Base-by-base conservation (phyloP, 202 grass and related monocot species). In the Zizania palustris region DNA sequence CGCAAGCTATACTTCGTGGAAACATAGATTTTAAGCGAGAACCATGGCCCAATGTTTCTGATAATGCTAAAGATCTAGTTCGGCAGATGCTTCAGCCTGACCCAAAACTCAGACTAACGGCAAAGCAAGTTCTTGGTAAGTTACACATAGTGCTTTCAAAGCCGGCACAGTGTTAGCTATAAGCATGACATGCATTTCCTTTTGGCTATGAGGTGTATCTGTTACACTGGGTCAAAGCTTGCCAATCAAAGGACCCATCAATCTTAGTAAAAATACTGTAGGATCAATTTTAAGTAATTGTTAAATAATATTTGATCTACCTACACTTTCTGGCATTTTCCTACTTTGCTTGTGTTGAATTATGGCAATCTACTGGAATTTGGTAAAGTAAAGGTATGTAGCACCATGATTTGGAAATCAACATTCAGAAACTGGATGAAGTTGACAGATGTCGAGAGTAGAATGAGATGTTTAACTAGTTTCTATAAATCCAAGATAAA, bases 1-100 rank as follows among this genome's bases (percentile, higher is more conserved):
- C 96, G 67, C 96, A 98, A 85, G 96, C 96, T 86, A 98, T 98
- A n/a, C 89, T 98, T 72, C 85, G 91, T 44, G 96, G 96, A 67
- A 87, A 85, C 82, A 95, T 98, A 82, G 96, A 98, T 87, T 98
- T 98, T 76, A 99, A 99, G 80, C 84, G 96, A 65, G 96, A 99
- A 70, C 95, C 95, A 10, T 98, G 95, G 95, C 89, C 95, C 10
- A 90, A 89, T 83, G 95, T 98, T 84, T 95, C 95, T 68, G 95
- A 98, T 53, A 83, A 92, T 82, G 95, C 95, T 60, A 98, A 98
- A 80, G 92, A 99, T 80, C 80, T 99, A 63, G 87, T 99, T 68
- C 89, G 73, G 0, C 91, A 92, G 64, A 99, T 99, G 96, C 85
- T 99, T 84, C 91, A 99, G 82, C 87, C 96, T 87, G 96, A 99